Conservation (phyloP, 352 stramenopile genomes). For the Globisporangium canariense region DNA sequence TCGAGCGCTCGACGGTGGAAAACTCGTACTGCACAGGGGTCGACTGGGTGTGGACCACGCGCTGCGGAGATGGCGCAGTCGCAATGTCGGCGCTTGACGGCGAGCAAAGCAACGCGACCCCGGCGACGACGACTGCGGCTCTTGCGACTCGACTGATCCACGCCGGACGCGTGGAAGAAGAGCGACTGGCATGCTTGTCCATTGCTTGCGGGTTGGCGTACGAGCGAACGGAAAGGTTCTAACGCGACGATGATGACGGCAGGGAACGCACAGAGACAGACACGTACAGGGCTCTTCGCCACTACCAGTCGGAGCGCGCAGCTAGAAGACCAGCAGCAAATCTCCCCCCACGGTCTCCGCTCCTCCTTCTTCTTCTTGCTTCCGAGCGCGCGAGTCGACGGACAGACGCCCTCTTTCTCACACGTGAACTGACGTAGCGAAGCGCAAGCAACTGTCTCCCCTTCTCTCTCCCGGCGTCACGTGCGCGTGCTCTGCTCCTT, state of each 20-base stretch:
- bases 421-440: not conserved
- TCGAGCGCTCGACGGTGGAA: slow-evolving; percentile 7
- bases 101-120: not conserved
- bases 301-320: not conserved
- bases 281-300: not conserved
- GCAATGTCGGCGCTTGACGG: not conserved
- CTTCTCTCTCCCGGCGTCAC: not conserved
- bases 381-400: not conserved
- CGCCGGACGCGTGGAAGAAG: slow-evolving; percentile 2
- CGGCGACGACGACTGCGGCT: not conserved
- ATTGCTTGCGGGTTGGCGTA: not conserved
- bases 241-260: not conserved
- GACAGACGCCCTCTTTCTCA: not conserved
- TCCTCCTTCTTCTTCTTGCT: not conserved
- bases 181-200: not conserved
- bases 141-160: not conserved
- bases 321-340: not conserved
- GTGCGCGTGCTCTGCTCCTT: not conserved
- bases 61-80: not conserved
- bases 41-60: slow-evolving; percentile 10
- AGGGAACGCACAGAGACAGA: slow-evolving; percentile 2
- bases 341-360: not conserved
- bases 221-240: not conserved
- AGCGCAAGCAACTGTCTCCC: not conserved
- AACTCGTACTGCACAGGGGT: slow-evolving; percentile 6